Conservation (phyloP, 2,329 filamentous ascomycete species). For the Colletotrichum orchidophilum region DNA sequence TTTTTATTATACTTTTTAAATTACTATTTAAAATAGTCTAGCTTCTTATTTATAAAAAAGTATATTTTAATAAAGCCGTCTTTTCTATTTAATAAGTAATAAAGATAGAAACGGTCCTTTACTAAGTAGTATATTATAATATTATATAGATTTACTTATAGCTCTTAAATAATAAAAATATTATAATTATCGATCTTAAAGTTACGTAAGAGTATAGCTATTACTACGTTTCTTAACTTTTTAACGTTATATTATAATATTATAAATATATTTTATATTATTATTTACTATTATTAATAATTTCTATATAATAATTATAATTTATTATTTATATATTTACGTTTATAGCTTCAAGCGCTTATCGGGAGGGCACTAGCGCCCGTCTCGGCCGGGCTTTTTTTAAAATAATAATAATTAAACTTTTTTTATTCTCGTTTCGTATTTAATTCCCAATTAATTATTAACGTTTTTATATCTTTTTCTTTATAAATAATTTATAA, state of each 20-base stretch:
- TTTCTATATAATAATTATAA: constrained; percentile 5
- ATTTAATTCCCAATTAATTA: neutral
- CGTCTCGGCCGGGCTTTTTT: neutral
- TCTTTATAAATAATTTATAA: constrained; percentile 3
- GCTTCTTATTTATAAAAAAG: constrained; percentile 9
- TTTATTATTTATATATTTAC: neutral
- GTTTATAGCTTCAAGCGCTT: constrained; percentile 6
- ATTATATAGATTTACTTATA: constrained; percentile 2
- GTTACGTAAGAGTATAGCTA: constrained; percentile 7
- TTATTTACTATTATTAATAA: constrained; percentile 2
- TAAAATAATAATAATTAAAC: neutral
- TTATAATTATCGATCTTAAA: constrained; percentile 12
- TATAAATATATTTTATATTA: neutral
- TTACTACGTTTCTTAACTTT: constrained; percentile 5
- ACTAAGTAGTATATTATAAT: neutral
- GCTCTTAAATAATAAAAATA: constrained; percentile 10
- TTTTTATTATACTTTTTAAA: constrained; percentile 1
- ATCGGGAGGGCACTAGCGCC: neutral
- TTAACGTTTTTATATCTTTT: neutral
- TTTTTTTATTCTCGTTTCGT: neutral
- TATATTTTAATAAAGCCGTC: neutral
- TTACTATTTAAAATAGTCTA: neutral
- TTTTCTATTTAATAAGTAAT: neutral
- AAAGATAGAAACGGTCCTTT: constrained; percentile 16
- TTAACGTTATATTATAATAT: constrained; percentile 19